Base-by-base conservation (phyloP, 177 flowering plant genomes). In the Vitis hybrid region DNA sequence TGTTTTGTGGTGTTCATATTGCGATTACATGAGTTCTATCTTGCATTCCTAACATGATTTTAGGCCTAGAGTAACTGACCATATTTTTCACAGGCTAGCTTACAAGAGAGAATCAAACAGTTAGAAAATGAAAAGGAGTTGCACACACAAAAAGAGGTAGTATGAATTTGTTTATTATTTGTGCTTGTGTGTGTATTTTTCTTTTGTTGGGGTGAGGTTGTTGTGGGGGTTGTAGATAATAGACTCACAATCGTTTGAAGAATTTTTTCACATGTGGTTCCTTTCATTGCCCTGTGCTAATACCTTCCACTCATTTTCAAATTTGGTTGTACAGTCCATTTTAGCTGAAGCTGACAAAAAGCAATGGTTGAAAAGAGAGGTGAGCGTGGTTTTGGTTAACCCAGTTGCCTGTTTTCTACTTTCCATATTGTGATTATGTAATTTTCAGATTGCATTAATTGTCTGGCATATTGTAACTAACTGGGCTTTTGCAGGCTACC, bases 71-170 rank as follows among this genome's bases (percentile, higher is more conserved):
- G 13, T 59, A 62, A 56, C 57, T 59, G 9, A 56, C n/a, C 18
- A 27, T 67, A 12, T 51, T 6, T 46, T 66, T 51, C 70, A 15
- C 82, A 87, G 90, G 87, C 72, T 56, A 61, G 51, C 32, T 70
- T 85, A 65, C 78, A 80, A 67, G 80, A 70, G 67, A 80, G 55
- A 50, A 65, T 85, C 13, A 76, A 68, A 68, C 77, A 79, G 56
- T 70, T 80, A 61, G 74, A 74, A 59, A 56, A 30, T 54, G 83
- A 87, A 65, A 80, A 72, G 11, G 85, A 76, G 48, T 70, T 64
- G 14, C 60, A 32, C 69, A 65, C 70, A 48, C 76, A 75, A 74
- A 78, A 76, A 57, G 79, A 78, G 87, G 87, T 84, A 82, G 56
- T 59, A 9, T 19, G 24, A 40, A 32, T 52, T 51, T 2, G 35